Percentiles rank a stretch among this genome's conserved stretches.
These are phyloP conservation scores for Elongisporangium senticosum DNA, from an alignment of 352 stramenopile species.

Conservation along the genomic window DNA sequence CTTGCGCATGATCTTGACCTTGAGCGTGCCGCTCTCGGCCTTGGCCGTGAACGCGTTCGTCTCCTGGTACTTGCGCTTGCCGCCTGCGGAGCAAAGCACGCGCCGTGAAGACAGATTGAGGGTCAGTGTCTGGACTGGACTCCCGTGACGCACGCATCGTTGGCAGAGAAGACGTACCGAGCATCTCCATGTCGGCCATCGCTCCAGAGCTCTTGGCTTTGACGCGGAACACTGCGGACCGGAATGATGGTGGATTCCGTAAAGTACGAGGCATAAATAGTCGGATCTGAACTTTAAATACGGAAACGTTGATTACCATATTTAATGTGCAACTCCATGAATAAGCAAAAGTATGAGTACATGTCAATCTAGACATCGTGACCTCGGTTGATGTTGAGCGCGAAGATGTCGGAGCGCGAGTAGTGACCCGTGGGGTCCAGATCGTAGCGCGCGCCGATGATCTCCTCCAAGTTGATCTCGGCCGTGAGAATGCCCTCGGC, in stretches of 20 bases:
- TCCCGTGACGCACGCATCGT: not conserved
- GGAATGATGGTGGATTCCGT: not conserved
- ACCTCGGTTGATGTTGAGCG: constrained; percentile 7
- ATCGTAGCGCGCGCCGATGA: constrained; percentile 16
- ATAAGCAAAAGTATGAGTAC: no score
- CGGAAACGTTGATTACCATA: no score
- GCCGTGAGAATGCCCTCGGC: constrained; percentile 12
- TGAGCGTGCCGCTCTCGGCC: constrained; percentile 65
- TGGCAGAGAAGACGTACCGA: not conserved
- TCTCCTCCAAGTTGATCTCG: constrained; percentile 18
- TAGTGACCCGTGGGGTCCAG: constrained; percentile 18
- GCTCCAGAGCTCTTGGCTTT: not conserved
- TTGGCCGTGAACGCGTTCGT: constrained; percentile 63
- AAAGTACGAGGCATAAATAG: not conserved
- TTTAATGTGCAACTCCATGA: no score
- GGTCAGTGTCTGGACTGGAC: not conserved
- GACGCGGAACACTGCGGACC: not conserved
- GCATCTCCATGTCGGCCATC: not conserved
- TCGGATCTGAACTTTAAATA: not conserved
- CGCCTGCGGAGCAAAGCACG: constrained; percentile 10
- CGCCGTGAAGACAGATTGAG: not conserved
- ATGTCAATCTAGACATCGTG: not conserved
- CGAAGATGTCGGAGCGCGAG: constrained; percentile 16
- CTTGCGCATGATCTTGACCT: constrained; percentile 76
- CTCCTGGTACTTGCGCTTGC: constrained; percentile 73